Base-by-base conservation (phyloP, 1,139 yeast species). In the Saccharomyces hybrid region DNA sequence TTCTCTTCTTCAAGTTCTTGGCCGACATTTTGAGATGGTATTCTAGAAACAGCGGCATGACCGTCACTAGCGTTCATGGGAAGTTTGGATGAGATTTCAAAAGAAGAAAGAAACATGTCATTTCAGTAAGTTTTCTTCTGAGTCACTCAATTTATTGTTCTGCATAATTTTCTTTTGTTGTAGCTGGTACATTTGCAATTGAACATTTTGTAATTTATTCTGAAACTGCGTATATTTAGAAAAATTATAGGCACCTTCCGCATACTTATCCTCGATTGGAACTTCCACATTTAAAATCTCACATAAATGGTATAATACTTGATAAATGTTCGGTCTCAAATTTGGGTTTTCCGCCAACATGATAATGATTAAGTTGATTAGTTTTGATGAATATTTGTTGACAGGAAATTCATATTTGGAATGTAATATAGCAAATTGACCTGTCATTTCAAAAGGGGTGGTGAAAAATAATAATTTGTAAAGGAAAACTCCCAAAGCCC, bases 401-500 rank as follows among this genome's bases (percentile, higher is more conserved):
- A 62, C 56, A 2, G 89, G 90, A 59, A 83, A 82, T 27, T 75
- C 76, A 66, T 79, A 84, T 51, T 79, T 76, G 2, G 87, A 80
- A 65, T 81, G 84, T 53, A 84, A 70, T 52, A 85, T 83, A 2
- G 88, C 88, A 60, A 82, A 71, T 59, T 81, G 86, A 25, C 88
- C 88, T 11, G 85, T 83, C 68, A 80, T 80, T 71, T 93, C 99
- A 70, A 93, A 93, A 0, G 99, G 99, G 0, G 99, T 93, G 1
- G 90, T 91, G 70, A 88, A 93, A 71, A 88, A 93, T 68, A 98
- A 88, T 55, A 93, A 74, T 69, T 95, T 93, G 75, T 91, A 93
- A 53, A 93, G 75, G 61, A 95, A 87, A 29, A 91, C 83, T 13
- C 99, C 99, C 56, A 93, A 74, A 0, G 99, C 99, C 99, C 99